phyloP scores from a whole-genome alignment of 352 stramenopile species.

The Phytophthora capsici region DNA sequence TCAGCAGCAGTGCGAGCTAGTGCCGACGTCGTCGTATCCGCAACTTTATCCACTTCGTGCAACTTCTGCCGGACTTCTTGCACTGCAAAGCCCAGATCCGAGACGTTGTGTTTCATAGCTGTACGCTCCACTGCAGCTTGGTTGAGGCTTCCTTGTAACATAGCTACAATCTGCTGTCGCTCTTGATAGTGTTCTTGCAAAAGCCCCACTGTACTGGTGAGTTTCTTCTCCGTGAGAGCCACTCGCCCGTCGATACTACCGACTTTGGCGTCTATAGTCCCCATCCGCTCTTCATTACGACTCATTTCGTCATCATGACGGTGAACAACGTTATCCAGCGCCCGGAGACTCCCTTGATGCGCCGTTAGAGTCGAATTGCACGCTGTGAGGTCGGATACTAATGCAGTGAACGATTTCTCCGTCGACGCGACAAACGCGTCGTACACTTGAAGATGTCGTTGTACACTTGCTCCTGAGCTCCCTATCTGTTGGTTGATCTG shows the following conservation, averaged over 20 bases:
- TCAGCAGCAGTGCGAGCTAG: constrained; percentile 52
- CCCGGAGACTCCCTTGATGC: constrained; percentile 43
- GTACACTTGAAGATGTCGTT: constrained; percentile 28
- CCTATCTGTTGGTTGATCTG: constrained; percentile 27
- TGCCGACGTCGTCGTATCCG: constrained; percentile 46
- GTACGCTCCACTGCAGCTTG: constrained; percentile 45
- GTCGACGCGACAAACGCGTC: constrained; percentile 35
- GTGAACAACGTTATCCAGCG: constrained; percentile 34
- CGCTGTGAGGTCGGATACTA: constrained; percentile 34
- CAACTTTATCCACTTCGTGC: constrained; percentile 49
- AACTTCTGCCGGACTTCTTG: constrained; percentile 62
- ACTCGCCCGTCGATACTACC: constrained; percentile 50
- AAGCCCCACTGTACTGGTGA: constrained; percentile 30
- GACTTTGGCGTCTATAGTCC: constrained; percentile 40
- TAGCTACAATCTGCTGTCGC: constrained; percentile 34
- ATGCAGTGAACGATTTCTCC: constrained; percentile 39
- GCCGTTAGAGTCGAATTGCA: constrained; percentile 35
- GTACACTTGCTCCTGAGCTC: constrained; percentile 9
- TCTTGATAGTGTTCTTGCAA: constrained; percentile 60
- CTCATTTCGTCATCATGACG: constrained; percentile 46
- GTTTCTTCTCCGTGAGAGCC: constrained; percentile 54
- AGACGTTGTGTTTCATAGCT: constrained; percentile 42
- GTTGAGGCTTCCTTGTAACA: constrained; percentile 37
- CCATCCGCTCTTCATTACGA: constrained; percentile 34
- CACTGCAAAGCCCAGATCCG: constrained; percentile 46